Conservation (phyloP, 768 basidiomycete genomes). For the Pisolithus tinctorius region DNA sequence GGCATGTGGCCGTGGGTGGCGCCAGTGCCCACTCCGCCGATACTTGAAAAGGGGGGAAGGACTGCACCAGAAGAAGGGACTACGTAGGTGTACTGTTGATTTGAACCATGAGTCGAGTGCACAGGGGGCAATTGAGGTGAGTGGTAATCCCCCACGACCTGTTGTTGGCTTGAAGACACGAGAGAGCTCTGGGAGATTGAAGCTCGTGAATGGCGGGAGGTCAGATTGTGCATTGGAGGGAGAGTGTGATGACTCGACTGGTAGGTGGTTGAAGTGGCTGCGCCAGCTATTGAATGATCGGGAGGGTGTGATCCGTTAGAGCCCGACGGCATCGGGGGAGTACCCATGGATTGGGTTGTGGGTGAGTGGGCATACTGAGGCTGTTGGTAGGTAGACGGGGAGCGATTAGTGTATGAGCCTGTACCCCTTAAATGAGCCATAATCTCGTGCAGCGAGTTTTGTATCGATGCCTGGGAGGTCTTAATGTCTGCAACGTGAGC, state of each 20-base stretch:
- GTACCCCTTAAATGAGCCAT: constrained; percentile 67
- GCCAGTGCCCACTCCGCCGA: constrained; percentile 47
- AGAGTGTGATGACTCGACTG: constrained; percentile 18
- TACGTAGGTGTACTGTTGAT: constrained; percentile 26
- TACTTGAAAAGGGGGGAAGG: constrained; percentile 67
- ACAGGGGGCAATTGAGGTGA: constrained; percentile 36
- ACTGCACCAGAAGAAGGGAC: constrained; percentile 43
- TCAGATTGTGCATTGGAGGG: constrained; percentile 24
- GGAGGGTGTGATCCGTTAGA: constrained; percentile 26
- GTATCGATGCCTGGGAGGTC: constrained; percentile 65
- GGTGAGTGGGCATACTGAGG: constrained; percentile 59
- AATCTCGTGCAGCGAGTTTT: constrained; percentile 74
- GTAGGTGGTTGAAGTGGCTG: constrained; percentile 26
- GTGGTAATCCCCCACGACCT: constrained; percentile 36
- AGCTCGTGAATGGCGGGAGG: constrained; percentile 27
- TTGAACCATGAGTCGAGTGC: constrained; percentile 33
- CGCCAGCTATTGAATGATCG: constrained; percentile 20
- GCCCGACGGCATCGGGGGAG: constrained; percentile 37
- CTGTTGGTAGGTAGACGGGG: constrained; percentile 51
- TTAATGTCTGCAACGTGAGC: constrained; percentile 79
- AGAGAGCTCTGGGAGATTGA: constrained; percentile 30
- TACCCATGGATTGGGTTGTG: constrained; percentile 53
- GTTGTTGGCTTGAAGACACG: constrained; percentile 25
- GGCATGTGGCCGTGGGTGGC: constrained; percentile 46
- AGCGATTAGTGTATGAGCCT: constrained; percentile 42